Base-by-base conservation (phyloP, 768 basidiomycete genomes). In the Paxillus ammoniavirescens region DNA sequence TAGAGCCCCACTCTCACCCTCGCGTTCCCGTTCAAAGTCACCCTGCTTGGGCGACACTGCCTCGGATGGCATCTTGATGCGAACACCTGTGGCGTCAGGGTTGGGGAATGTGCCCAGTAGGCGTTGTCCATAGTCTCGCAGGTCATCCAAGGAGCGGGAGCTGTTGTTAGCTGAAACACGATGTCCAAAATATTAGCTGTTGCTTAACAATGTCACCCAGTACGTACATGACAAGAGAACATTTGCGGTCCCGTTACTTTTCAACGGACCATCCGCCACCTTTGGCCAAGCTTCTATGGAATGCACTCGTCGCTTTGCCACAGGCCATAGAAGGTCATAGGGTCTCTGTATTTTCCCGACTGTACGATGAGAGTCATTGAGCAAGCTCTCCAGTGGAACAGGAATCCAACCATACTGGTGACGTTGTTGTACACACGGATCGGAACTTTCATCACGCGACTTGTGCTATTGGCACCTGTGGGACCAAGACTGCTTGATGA, bases 381-480 rank as follows among this genome's bases (percentile, higher is more conserved):
- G 51, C 58, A 42, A 54, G 46, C 26, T 26, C 18, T 59, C 36
- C 40, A 26, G 17, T 33, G 26, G 35, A 41, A 44, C 49, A 9
- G 21, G 37, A 23, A 9, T 31, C 13, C 53, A 35, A 8, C 28
- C 84, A 47, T 60, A 93, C 94, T 82, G 43, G 82, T 74, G 53
- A 97, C 90, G 58, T 94, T 77, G 53, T 92, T 94, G 72, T 97
- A 98, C 5, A 98, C 77, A 21, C 93, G 75, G 42, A 99, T 87
- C 0, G 96, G 96, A 1, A 98, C 88, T 47, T 89, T 90, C 87
- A 96, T 91, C 3, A 94, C 81, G 33, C 84, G 74, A 69, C 90
- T 89, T 52, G 77, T 75, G 61, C 82, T 82, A 57, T 76, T 80
- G 35, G 70, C 74, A 42, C 74, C 75, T 12, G 67, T 64, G 23